Evolutionary conservation across 1,139 yeast genomes (phyloP).

Genomic region (Taphrina betulina): DNA sequence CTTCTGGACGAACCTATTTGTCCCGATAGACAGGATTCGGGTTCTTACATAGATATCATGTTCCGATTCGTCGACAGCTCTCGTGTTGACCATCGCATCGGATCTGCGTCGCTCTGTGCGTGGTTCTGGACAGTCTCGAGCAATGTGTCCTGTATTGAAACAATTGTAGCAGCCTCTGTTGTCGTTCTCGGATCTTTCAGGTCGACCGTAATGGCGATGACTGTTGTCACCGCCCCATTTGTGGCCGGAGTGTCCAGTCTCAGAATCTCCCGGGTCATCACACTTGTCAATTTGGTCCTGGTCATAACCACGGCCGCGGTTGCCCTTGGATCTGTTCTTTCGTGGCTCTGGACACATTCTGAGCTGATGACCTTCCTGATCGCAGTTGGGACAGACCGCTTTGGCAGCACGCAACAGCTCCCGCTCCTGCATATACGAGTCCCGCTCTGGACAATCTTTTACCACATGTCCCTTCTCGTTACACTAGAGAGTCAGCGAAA

Average conservation of each 20-base stretch:
- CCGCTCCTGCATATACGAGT: not conserved
- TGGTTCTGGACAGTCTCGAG: slow-evolving; percentile 18
- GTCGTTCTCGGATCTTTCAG: slow-evolving; percentile 11
- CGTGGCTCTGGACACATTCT: slow-evolving; percentile 8
- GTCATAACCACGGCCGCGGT: slow-evolving; percentile 12
- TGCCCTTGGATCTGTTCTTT: not conserved
- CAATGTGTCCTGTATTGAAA: slow-evolving; percentile 9
- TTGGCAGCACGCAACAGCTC: slow-evolving; percentile 18
- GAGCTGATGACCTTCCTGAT: slow-evolving; percentile 12
- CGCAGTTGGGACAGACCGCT: slow-evolving; percentile 9
- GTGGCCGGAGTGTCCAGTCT: slow-evolving; percentile 5
- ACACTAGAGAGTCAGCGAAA: not conserved
- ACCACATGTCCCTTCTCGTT: slow-evolving; percentile 18
- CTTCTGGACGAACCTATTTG: no score
- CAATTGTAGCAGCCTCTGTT: slow-evolving; percentile 12
- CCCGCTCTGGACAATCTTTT: slow-evolving; percentile 8
- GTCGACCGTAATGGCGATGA: slow-evolving; percentile 6
- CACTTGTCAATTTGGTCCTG: slow-evolving; percentile 4
- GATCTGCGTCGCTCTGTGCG: not conserved
- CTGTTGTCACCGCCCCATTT: slow-evolving; percentile 8
- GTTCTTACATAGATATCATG: no score
- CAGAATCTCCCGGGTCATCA: slow-evolving; percentile 5
- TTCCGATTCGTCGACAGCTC: no score
- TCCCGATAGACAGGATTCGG: no score
- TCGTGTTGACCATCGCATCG: no score